phyloP scores from a whole-genome alignment of 768 basidiomycete genomes.

The Rhizopogon vulgaris region DNA sequence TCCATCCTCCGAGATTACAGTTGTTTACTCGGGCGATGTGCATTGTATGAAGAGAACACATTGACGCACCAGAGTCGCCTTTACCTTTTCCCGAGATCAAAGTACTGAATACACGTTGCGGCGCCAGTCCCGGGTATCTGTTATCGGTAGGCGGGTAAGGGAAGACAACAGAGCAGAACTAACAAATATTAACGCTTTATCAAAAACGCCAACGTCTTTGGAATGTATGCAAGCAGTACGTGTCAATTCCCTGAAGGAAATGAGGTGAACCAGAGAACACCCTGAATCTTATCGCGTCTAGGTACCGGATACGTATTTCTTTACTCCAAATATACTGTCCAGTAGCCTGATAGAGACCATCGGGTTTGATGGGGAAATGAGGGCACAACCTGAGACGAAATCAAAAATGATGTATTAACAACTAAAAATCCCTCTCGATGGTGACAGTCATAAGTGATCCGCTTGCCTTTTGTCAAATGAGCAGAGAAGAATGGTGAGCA shows the following conservation, averaged over 20 bases:
- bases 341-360: no score
- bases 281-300: no score
- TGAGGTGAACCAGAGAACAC: no score
- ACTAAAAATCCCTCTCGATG: no score
- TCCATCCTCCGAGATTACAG: conserved; percentile 23
- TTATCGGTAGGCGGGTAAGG: neutral
- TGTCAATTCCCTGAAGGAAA: conserved; percentile 36
- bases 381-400: no score
- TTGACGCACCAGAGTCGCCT: conserved; percentile 24
- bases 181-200: conserved; percentile 45
- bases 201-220: conserved; percentile 31
- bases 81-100: conserved; percentile 44
- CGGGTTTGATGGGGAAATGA: no score
- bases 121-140: conserved; percentile 45
- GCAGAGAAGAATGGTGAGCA: conserved; percentile 36
- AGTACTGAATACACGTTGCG: conserved; percentile 34
- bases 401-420: no score
- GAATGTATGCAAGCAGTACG: conserved; percentile 63
- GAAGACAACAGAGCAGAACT: neutral
- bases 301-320: no score
- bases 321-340: no score
- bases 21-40: neutral
- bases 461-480: no score
- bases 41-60: neutral
- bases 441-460: no score